Evolutionary conservation across 805 yeast genomes (phyloP), one percentile per base, ranked within the genome.

Genomic region (Cyberlindnera sargentensis): DNA sequence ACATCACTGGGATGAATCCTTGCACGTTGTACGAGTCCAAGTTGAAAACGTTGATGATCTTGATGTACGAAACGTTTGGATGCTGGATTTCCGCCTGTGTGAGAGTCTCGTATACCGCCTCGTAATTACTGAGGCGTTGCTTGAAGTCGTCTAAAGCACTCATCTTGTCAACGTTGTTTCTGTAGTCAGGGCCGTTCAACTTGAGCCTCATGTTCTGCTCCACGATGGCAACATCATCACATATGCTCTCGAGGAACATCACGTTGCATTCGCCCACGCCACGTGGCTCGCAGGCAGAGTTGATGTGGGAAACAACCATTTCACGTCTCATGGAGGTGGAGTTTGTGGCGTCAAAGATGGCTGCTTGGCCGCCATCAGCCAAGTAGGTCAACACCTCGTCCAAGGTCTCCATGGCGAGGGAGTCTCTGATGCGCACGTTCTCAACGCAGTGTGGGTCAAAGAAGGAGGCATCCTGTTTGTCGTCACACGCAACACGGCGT

Each of bases 21-120:
- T 64, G 66, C 29, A 79, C 71, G 51, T 80, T 79, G 53, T 67
- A 77, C 33, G 77, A 68, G 31, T 74, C 72, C 20, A 80, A 67
- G 55, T 76, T 75, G 53, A 72, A 73, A 5, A 81, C 82, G 54
- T 80, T 76, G 33, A 80, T 71, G 63, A 80, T 76, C 55, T 80
- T 79, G 33, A 80, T 75, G 47, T 76, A 80, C 53, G 76, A 82
- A 4, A 70, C 69, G 40, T 74, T 70, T 31, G 60, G 59, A 45
- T 70, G 70, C 38, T 63, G 30, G 5, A 52, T 63, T 39, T 76
- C 81, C 5, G 45, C 47, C 37, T 64, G 64, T 1, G 46, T 20
- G 40, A 75, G 70, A 5, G 79, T 64, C 51, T 75, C 73, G 53
- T 76, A 76, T 2, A 76, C 76, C 31, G 65, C 62, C 47, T 75